phyloP scores from a whole-genome alignment of 2,329 filamentous ascomycete species.

The Macroventuria anomochaeta region DNA sequence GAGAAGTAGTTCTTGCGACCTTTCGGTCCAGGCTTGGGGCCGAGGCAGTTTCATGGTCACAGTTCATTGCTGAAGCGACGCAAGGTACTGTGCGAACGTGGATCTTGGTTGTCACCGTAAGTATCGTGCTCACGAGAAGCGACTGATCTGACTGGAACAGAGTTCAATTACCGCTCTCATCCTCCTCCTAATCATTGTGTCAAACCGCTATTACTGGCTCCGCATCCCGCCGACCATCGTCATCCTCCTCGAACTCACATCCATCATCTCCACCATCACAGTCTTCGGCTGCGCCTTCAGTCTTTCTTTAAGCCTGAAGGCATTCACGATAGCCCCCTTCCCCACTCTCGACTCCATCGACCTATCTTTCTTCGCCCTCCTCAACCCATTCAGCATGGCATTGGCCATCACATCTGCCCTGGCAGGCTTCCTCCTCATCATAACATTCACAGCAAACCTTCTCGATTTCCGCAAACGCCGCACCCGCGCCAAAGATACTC shows the following conservation, averaged over 20 bases:
- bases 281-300: slow-evolving; percentile 25
- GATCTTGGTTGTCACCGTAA: not conserved
- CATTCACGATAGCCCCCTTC: slow-evolving; percentile 7
- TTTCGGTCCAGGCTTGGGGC: not conserved
- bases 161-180: slow-evolving; percentile 18
- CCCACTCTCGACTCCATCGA: slow-evolving; percentile 18
- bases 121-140: not conserved
- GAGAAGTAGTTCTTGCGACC: not conserved
- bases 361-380: slow-evolving; percentile 21
- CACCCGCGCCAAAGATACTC: not conserved
- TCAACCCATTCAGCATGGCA: slow-evolving; percentile 24
- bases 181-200: slow-evolving; percentile 21
- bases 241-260: slow-evolving; percentile 24
- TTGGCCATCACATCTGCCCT: slow-evolving; percentile 17
- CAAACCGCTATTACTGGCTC: slow-evolving; percentile 21
- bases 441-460: not conserved
- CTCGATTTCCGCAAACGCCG: not conserved
- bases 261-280: slow-evolving; percentile 17
- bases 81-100: not conserved
- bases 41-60: not conserved
- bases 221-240: slow-evolving; percentile 20
- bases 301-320: slow-evolving; percentile 15
- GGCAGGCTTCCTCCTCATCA: not conserved
- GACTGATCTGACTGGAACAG: not conserved
- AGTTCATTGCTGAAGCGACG: slow-evolving; percentile 5